These are phyloP conservation scores for Metschnikowia colocasiae DNA, from an alignment of 805 yeast genomes.

Conservation along the genomic window DNA sequence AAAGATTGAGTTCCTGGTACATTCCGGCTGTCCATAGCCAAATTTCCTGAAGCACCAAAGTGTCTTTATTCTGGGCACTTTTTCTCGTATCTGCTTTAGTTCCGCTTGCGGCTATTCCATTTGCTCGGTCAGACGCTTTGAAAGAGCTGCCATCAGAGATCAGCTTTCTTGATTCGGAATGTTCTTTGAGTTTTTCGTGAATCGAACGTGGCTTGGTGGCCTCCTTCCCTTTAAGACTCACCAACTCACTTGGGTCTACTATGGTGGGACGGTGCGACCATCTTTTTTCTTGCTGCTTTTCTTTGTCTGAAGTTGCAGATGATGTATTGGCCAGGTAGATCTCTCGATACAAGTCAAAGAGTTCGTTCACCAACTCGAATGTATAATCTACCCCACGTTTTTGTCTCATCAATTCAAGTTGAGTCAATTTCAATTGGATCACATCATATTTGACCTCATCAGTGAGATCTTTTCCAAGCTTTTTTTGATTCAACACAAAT, in stretches of 20 bases:
- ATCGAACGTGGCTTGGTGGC: slow-evolving; percentile 8
- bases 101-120: neutral
- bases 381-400: slow-evolving; percentile 55
- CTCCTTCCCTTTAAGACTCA: slow-evolving; percentile 1
- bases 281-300: slow-evolving; percentile 16
- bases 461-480: slow-evolving; percentile 24
- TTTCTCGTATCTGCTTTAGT: neutral
- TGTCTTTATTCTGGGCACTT: slow-evolving; percentile 2
- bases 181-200: slow-evolving; percentile 21
- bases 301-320: slow-evolving; percentile 13
- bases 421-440: slow-evolving; percentile 70
- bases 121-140: neutral
- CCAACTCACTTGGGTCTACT: slow-evolving; percentile 27
- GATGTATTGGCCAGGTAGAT: slow-evolving; percentile 37
- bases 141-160: slow-evolving; percentile 1
- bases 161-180: slow-evolving; percentile 13
- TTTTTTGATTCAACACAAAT: slow-evolving; percentile 27
- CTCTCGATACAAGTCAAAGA: slow-evolving; percentile 55
- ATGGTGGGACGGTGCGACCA: slow-evolving; percentile 44
- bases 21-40: slow-evolving; percentile 76
- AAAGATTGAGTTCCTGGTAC: slow-evolving; percentile 52
- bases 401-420: slow-evolving; percentile 63
- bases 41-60: slow-evolving; percentile 47
- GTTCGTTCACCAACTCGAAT: slow-evolving; percentile 60
- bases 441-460: slow-evolving; percentile 44